Evolutionary conservation across 768 basidiomycete genomes (phyloP).

Genomic region (Neoboletus brunneissimus): DNA sequence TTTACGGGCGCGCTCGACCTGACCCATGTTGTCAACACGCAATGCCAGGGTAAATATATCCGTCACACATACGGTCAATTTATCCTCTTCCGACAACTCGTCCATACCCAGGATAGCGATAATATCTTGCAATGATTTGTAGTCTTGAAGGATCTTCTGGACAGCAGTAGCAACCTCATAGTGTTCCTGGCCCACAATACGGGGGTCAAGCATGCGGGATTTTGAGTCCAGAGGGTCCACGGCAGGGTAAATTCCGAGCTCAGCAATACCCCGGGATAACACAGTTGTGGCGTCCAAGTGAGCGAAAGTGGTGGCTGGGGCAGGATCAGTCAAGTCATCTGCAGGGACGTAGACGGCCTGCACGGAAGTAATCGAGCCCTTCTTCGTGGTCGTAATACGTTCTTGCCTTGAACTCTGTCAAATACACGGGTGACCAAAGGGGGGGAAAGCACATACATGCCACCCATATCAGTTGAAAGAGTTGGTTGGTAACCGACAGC

Average conservation of each 20-base stretch:
- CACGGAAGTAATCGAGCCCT: conserved; percentile 99
- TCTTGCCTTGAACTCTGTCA: conserved; percentile 69
- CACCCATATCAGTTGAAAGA: conserved; percentile 99
- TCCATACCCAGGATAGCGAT: conserved; percentile 99
- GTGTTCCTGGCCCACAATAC: conserved; percentile 94
- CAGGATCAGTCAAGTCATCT: conserved; percentile 99
- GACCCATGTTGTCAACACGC: conserved; percentile 6
- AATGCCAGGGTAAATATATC: neutral
- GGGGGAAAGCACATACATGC: conserved; percentile 64
- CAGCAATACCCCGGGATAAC: conserved; percentile 97
- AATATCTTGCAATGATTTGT: conserved; percentile 98
- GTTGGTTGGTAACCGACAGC: conserved; percentile 99
- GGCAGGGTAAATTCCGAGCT: conserved; percentile 99
- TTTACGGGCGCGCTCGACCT: conserved; percentile 98
- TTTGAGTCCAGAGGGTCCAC: conserved; percentile 99
- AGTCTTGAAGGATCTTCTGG: conserved; percentile 96
- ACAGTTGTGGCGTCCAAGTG: conserved; percentile 99
- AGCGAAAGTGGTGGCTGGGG: conserved; percentile 98
- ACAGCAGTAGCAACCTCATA: conserved; percentile 95
- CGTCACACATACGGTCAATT: conserved; percentile 59
- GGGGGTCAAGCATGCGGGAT: conserved; percentile 99
- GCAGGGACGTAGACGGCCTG: conserved; percentile 99
- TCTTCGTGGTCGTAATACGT: conserved; percentile 99
- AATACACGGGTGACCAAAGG: neutral
- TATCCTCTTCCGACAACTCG: conserved; percentile 99